These are phyloP conservation scores for Litsea cubeba DNA, from an alignment of 164 flowering plant genomes.

Conservation along the genomic window DNA sequence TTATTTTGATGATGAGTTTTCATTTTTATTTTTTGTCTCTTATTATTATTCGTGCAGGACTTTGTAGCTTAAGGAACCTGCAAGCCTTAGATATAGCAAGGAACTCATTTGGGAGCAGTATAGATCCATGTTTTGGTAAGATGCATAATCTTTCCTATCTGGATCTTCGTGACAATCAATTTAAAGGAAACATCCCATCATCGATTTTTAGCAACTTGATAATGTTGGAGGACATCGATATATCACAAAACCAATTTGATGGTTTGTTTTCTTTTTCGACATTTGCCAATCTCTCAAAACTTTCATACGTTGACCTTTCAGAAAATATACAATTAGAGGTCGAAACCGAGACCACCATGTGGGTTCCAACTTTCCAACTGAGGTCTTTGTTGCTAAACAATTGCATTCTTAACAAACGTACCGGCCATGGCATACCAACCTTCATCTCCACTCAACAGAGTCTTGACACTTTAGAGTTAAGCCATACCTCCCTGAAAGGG, in stretches of 20 bases:
- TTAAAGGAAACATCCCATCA: slow-evolving; percentile 4
- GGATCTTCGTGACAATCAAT: neutral
- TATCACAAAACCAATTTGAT: neutral
- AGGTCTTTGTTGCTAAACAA: neutral
- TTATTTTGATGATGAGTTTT: neutral
- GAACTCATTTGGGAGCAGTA: neutral
- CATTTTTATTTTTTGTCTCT: no score
- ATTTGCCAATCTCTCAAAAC: slow-evolving; percentile 8
- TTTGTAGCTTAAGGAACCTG: slow-evolving; percentile 6
- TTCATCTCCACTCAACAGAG: slow-evolving; percentile 5
- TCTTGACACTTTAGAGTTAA: slow-evolving; percentile 2
- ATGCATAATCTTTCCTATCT: neutral
- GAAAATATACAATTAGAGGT: neutral
- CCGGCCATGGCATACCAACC: neutral
- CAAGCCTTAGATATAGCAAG: neutral
- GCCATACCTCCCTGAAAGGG: slow-evolving; percentile 4
- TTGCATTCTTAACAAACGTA: slow-evolving; percentile 2
- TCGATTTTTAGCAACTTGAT: slow-evolving; percentile 2
- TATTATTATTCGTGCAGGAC: neutral
- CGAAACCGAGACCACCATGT: neutral
- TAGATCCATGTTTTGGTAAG: slow-evolving; percentile 9
- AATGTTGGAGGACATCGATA: neutral
- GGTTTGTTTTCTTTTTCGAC: no score
- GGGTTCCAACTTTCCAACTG: slow-evolving; percentile 8
- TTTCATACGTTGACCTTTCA: neutral